phyloP scores from a whole-genome alignment of 2,329 filamentous ascomycete genomes.

The Samsoniella hepiali region DNA sequence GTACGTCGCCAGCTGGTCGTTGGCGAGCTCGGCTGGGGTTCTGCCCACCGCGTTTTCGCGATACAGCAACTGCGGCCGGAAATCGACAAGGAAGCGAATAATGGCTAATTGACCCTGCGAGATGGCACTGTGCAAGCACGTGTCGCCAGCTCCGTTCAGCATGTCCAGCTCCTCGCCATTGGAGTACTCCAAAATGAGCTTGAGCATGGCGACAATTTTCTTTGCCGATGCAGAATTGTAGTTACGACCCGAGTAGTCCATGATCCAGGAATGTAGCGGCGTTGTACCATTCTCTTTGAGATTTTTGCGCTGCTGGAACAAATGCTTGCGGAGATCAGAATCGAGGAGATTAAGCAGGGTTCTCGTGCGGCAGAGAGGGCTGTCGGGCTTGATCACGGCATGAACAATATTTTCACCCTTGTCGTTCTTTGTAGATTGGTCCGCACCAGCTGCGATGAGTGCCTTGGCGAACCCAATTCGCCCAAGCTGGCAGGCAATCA shows the following conservation, averaged over 20 bases:
- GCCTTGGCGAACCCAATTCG: constrained; percentile 54
- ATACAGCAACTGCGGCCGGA: constrained; percentile 57
- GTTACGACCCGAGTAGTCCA: constrained; percentile 16
- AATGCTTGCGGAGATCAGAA: constrained; percentile 49
- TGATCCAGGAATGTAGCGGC: constrained; percentile 60
- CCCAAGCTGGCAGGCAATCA: constrained; percentile 59
- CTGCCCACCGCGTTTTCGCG: constrained; percentile 74
- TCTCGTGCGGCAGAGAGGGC: constrained; percentile 36
- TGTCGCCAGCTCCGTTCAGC: constrained; percentile 63
- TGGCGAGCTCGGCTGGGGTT: constrained; percentile 67
- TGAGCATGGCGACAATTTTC: constrained; percentile 40
- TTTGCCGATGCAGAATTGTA: constrained; percentile 14
- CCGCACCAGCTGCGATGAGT: constrained; percentile 65
- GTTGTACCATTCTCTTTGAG: constrained; percentile 53
- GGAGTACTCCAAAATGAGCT: constrained; percentile 52
- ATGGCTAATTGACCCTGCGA: constrained; percentile 35
- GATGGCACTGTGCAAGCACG: constrained; percentile 59
- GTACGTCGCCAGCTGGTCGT: constrained; percentile 48
- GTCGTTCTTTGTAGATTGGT: constrained; percentile 62
- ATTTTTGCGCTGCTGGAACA: constrained; percentile 58
- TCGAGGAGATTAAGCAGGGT: constrained; percentile 58
- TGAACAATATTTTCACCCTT: constrained; percentile 68
- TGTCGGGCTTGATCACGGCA: constrained; percentile 39
- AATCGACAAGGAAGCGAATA: constrained; percentile 47
- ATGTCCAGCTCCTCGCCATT: constrained; percentile 54